phyloP scores from a whole-genome alignment of 345 rosid species.

The Corymbia maculata region DNA sequence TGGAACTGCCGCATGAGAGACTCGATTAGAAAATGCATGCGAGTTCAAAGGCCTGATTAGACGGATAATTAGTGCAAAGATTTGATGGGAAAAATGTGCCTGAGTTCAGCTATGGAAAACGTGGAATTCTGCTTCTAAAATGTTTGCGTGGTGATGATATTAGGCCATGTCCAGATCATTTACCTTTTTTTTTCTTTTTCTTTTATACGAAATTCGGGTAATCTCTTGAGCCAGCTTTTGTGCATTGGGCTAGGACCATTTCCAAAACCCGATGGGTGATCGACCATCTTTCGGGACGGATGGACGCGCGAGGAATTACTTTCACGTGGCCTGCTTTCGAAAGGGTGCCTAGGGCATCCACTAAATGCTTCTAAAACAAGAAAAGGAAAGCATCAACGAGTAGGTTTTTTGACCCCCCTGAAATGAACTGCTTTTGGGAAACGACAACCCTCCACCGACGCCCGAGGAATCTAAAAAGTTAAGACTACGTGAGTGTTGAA shows the following conservation, averaged over 20 bases:
- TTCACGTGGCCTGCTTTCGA: neutral
- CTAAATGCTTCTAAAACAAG: neutral
- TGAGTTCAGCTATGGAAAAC: no score
- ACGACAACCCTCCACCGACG: neutral
- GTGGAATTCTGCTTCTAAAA: no score
- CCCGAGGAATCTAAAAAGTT: neutral
- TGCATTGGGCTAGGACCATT: neutral
- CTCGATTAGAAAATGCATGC: no score
- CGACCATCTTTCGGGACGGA: neutral
- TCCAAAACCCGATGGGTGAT: neutral
- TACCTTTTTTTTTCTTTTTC: neutral
- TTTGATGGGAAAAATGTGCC: no score
- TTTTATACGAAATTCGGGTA: neutral
- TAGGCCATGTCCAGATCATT: neutral
- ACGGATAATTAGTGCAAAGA: no score
- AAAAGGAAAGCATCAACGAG: neutral
- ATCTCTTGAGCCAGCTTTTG: neutral
- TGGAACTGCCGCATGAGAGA: no score
- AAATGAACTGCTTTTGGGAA: neutral
- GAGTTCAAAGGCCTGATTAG: no score
- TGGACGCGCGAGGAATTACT: neutral
- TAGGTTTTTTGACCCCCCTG: neutral
- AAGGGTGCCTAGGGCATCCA: neutral
- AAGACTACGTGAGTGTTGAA: neutral
- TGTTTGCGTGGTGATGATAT: neutral